Conservation (phyloP, 2,329 filamentous ascomycete species). For the Alternaria triticimaculans region DNA sequence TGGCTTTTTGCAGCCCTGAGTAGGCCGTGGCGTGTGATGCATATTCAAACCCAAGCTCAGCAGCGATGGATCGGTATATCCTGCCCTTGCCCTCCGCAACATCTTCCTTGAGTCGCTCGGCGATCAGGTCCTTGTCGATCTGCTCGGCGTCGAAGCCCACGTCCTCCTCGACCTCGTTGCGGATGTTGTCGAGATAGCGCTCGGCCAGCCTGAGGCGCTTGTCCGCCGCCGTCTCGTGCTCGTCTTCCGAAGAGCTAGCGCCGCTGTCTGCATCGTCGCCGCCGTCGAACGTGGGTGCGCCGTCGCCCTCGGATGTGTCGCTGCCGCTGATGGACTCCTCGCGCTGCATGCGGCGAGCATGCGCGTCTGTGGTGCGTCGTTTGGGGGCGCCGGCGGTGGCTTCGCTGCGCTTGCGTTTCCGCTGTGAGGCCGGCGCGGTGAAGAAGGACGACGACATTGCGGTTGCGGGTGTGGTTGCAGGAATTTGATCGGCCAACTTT, state of each 20-base stretch:
- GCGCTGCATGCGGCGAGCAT: slow-evolving; percentile 58
- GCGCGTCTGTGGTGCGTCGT: slow-evolving; percentile 62
- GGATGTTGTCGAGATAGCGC: slow-evolving; percentile 89
- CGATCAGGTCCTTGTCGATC: slow-evolving; percentile 90
- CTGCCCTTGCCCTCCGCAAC: slow-evolving; percentile 90
- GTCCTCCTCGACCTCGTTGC: slow-evolving; percentile 74
- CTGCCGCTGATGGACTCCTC: slow-evolving; percentile 89
- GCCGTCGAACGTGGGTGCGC: slow-evolving; percentile 48
- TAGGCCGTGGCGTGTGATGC: slow-evolving; percentile 76
- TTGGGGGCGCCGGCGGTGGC: slow-evolving; percentile 62
- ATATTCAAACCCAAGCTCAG: slow-evolving; percentile 71
- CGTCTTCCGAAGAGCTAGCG: slow-evolving; percentile 70
- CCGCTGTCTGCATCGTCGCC: slow-evolving; percentile 42
- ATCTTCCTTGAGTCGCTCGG: slow-evolving; percentile 84
- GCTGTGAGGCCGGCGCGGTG: slow-evolving; percentile 82
- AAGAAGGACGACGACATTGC: slow-evolving; percentile 88
- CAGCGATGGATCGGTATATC: slow-evolving; percentile 81
- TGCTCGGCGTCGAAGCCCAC: slow-evolving; percentile 92
- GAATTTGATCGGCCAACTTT: slow-evolving; percentile 38
- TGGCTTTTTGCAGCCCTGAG: slow-evolving; percentile 76
- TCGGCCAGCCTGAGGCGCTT: slow-evolving; percentile 86
- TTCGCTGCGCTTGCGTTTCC: slow-evolving; percentile 80
- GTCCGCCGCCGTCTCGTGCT: slow-evolving; percentile 88
- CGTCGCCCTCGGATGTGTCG: slow-evolving; percentile 71
- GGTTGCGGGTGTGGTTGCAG: slow-evolving; percentile 11